Conservation (phyloP, 495 filamentous ascomycete species). For the Ramalina peruviana region DNA sequence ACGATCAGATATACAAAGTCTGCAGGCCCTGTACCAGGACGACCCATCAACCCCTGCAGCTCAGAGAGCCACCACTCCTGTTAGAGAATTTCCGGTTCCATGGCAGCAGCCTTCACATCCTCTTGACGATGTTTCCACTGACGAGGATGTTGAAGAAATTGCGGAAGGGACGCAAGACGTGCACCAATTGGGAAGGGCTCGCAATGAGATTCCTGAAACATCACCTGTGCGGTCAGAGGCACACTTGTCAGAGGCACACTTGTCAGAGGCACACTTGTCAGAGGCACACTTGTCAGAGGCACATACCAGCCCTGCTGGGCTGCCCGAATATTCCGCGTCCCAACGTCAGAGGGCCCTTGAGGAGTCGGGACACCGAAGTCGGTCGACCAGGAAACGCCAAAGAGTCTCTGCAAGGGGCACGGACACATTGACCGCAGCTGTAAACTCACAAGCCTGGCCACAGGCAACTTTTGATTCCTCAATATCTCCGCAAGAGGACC, state of each 20-base stretch:
- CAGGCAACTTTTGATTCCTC: background rate
- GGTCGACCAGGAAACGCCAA: background rate
- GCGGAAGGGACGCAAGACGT: slow-evolving; percentile 3
- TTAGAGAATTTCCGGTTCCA: background rate
- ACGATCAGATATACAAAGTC: background rate
- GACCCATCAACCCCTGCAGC: slow-evolving; percentile 2
- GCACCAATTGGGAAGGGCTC: background rate
- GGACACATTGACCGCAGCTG: background rate
- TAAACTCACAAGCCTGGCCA: slow-evolving; percentile 8
- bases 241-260: background rate
- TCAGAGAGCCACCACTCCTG: background rate
- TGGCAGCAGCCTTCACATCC: background rate
- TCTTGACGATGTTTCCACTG: slow-evolving; percentile 14
- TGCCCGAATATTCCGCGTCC: background rate
- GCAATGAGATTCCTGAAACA: background rate
- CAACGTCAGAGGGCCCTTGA: background rate
- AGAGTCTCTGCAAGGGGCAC: background rate
- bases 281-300: background rate
- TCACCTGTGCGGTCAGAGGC: slow-evolving; percentile 1
- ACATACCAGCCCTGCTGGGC: background rate
- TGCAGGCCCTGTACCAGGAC: background rate
- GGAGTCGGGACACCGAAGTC: background rate
- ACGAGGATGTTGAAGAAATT: slow-evolving; percentile 13
- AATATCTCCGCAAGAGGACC: background rate
- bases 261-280: background rate